phyloP scores from a whole-genome alignment of 2,329 filamentous ascomycete species.

The Aspergillus japonicus region DNA sequence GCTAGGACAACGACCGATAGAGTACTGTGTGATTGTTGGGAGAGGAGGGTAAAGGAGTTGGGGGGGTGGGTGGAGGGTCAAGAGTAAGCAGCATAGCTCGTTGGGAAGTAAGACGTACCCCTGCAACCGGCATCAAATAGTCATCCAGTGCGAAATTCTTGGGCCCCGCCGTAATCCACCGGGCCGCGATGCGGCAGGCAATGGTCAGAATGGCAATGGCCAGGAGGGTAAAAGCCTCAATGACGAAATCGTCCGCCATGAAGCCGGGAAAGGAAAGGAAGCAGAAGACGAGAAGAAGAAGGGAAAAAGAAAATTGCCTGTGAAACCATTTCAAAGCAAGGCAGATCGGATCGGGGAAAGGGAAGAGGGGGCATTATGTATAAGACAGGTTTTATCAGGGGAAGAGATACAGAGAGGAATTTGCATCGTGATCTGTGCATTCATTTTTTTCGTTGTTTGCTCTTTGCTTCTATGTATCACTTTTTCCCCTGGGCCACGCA shows the following conservation, averaged over 20 bases:
- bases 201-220: conserved; percentile 53
- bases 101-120: conserved; percentile 35
- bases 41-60: no score
- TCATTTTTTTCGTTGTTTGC: not conserved
- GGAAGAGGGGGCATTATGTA: not conserved
- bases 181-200: conserved; percentile 50
- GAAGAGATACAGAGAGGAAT: no score
- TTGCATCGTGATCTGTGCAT: no score
- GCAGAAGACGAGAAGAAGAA: not conserved
- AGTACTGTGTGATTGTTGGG: no score
- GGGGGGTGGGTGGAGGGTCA: no score
- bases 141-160: conserved; percentile 58
- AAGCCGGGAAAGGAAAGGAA: conserved; percentile 5
- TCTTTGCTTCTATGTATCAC: not conserved
- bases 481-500: not conserved
- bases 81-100: no score
- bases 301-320: not conserved
- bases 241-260: conserved; percentile 37
- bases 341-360: not conserved
- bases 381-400: not conserved
- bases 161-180: conserved; percentile 50
- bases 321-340: not conserved
- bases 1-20: no score
- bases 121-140: conserved; percentile 57
- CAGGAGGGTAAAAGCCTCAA: conserved; percentile 53